Base-by-base conservation (phyloP, 805 yeast species). In the Lachancea sp. region DNA sequence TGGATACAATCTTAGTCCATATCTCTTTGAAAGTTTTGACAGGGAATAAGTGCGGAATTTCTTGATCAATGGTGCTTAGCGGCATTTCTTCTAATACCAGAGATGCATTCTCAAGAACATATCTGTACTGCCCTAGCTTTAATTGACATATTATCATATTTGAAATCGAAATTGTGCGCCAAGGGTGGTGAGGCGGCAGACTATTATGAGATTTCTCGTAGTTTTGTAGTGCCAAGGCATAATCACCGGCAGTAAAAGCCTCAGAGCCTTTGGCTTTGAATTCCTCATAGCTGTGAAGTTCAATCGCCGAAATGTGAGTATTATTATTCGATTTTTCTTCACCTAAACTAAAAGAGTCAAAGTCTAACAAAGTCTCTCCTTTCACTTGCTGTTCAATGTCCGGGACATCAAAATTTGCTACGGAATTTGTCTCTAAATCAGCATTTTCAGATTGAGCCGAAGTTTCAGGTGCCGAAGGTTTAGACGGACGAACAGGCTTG, bases 181-280 rank as follows among this genome's bases (percentile, higher is more conserved):
- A 68, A 22, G 79, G 71, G 58, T 90, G 95, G 8, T 66, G 65
- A 1, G 55, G 49, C 0, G 96, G 94, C 2, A 88, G 64, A 3
- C 76, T 58, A 21, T 68, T 63, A n/a, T 77, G 59, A 1, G 82
- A 71, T 29, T 72, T 65, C 23, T 75, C 69, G 56, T 84, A 92
- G 40, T 70, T 69, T 21, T 65, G 71, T 11, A 76, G 65, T 0
- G 98, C 89, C 4, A 65, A 55, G 3, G 77, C 59, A 57, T 82
- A 92, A 58, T 92, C 90, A 15, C 99, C 99, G n/a, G 77, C 72
- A 41, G 76, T 75, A 65, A 79, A 92, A 1, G 78, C 70, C 13
- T 70, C 70, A 5, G 76, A 65, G 5, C 88, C 98, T 19, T 69
- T 69, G 6, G 60, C 62, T 45, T 78, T 76, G 21, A 69, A 65